phyloP scores from a whole-genome alignment of 1,139 yeast genomes.

The Yamadazyma songkhlaensis region DNA sequence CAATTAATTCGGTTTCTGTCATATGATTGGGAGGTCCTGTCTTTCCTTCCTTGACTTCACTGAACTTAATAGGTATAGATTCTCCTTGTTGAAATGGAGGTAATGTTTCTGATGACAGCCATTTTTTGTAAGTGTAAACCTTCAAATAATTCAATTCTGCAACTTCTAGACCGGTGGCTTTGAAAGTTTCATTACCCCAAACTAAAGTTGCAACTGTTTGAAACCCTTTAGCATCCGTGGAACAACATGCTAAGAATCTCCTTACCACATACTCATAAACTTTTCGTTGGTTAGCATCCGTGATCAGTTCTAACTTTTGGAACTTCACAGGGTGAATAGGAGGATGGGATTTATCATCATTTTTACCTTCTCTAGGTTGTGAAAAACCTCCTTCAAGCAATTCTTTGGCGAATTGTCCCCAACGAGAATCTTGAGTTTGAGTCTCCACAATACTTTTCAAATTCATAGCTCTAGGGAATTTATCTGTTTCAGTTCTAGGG shows the following conservation, averaged over 20 bases:
- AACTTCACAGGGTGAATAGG: conserved; percentile 89
- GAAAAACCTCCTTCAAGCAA: conserved; percentile 38
- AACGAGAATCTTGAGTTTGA: conserved; percentile 49
- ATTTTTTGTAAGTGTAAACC: conserved; percentile 71
- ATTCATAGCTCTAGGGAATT: conserved; percentile 75
- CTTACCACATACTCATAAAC: conserved; percentile 88
- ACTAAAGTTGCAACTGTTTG: conserved; percentile 58
- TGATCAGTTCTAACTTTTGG: conserved; percentile 30
- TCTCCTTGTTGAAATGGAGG: conserved; percentile 66
- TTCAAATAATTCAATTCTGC: conserved; percentile 74
- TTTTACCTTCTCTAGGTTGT: conserved; percentile 73
- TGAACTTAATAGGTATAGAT: conserved; percentile 47
- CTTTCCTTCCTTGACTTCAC: conserved; percentile 66
- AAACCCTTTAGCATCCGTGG: conserved; percentile 83
- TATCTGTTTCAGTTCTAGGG: conserved; percentile 97
- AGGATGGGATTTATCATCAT: conserved; percentile 96
- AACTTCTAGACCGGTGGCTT: conserved; percentile 70
- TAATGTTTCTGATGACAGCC: conserved; percentile 69
- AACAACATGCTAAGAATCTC: conserved; percentile 88
- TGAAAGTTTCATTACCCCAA: conserved; percentile 79
- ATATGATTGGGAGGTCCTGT: conserved; percentile 79
- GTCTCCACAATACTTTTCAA: conserved; percentile 55
- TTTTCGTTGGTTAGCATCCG: conserved; percentile 53
- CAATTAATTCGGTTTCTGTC: conserved; percentile 91
- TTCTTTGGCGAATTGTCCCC: conserved; percentile 48